These are phyloP conservation scores for Pseudohyphozyma bogoriensis DNA, from an alignment of 768 basidiomycete species.

Conservation along the genomic window DNA sequence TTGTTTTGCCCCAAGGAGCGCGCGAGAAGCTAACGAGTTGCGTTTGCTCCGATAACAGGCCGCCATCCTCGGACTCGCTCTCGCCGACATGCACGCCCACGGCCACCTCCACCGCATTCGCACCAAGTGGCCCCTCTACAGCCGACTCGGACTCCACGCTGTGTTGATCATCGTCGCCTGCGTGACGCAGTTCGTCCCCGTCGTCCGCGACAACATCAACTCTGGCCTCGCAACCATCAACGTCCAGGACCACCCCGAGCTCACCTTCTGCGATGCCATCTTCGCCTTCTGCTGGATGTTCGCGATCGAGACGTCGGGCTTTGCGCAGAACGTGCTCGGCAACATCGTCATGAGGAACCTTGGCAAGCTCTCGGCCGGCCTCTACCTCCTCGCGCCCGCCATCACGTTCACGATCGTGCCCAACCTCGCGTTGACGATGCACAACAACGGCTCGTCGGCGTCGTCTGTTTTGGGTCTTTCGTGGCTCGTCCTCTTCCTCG, in stretches of 20 bases:
- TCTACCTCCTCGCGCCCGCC: slow-evolving; percentile 33
- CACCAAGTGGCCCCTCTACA: slow-evolving; percentile 30
- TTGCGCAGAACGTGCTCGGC: slow-evolving; percentile 33
- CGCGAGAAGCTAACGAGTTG: not conserved
- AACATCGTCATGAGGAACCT: slow-evolving; percentile 35
- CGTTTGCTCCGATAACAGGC: slow-evolving; percentile 1
- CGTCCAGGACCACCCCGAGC: slow-evolving; percentile 31
- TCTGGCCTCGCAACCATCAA: slow-evolving; percentile 30
- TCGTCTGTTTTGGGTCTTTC: slow-evolving; percentile 30
- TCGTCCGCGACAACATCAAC: slow-evolving; percentile 35
- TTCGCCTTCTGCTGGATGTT: slow-evolving; percentile 32
- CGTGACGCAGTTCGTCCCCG: slow-evolving; percentile 33
- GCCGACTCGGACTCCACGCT: slow-evolving; percentile 30
- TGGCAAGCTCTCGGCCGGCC: slow-evolving; percentile 33
- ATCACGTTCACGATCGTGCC: slow-evolving; percentile 35
- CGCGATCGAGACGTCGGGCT: slow-evolving; percentile 32
- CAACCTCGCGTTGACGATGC: slow-evolving; percentile 29
- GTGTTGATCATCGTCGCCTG: slow-evolving; percentile 30
- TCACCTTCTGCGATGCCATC: slow-evolving; percentile 33
- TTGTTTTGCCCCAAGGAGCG: too few species aligned
- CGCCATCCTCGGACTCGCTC: slow-evolving; percentile 32
- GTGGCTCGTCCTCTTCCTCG: slow-evolving; percentile 33
- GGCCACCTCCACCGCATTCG: slow-evolving; percentile 34
- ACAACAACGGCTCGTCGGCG: slow-evolving; percentile 25
- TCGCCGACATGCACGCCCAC: slow-evolving; percentile 34